These are phyloP conservation scores for Mycosphaerella sp. DNA, from an alignment of 2,329 filamentous ascomycete genomes.

Conservation along the genomic window DNA sequence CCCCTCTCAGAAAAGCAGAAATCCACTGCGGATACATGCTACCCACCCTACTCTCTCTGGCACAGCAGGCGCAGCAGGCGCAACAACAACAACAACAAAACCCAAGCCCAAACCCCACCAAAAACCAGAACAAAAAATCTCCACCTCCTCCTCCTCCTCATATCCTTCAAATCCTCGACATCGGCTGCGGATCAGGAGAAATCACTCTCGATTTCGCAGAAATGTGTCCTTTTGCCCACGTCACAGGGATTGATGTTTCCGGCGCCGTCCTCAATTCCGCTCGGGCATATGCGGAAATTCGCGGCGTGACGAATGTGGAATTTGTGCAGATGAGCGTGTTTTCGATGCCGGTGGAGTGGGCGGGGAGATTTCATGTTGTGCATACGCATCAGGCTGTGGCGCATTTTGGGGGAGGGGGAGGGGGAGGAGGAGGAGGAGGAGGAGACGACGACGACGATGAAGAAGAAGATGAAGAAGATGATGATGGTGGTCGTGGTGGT, in stretches of 20 bases:
- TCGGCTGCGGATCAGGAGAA: constrained; percentile 36
- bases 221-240: constrained; percentile 19
- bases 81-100: background rate
- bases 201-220: constrained; percentile 34
- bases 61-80: too few species aligned
- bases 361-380: constrained; percentile 78
- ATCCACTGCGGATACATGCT: constrained; percentile 16
- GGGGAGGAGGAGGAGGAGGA: background rate
- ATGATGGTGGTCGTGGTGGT: too few species aligned
- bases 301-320: constrained; percentile 53
- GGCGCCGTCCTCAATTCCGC: constrained; percentile 30
- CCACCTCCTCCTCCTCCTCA: constrained; percentile 6
- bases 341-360: constrained; percentile 62
- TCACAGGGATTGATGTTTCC: constrained; percentile 37
- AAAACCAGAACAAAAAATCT: too few species aligned
- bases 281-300: constrained; percentile 25
- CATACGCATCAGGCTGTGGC: constrained; percentile 52
- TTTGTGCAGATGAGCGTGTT: constrained; percentile 96
- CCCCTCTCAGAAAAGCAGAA: background rate
- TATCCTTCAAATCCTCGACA: constrained; percentile 33
- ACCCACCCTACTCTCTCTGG: background rate
- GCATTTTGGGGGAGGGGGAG: constrained; percentile 47
- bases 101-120: too few species aligned
- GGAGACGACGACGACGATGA: too few species aligned
- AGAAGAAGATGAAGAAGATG: too few species aligned